Evolutionary conservation across 345 rosid genomes (phyloP).

Genomic region (Psidium guajava): DNA sequence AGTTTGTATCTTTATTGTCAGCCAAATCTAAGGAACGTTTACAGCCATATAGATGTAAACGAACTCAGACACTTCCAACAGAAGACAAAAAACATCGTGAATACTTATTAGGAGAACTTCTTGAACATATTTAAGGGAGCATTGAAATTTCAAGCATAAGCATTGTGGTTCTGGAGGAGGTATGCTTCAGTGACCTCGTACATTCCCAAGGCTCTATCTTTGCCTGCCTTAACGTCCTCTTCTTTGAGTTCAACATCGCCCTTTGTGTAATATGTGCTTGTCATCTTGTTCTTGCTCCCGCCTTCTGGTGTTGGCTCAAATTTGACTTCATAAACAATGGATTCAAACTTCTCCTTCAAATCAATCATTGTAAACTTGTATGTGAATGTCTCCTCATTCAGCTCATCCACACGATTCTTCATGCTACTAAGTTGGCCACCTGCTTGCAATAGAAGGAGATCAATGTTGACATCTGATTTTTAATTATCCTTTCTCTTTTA

Average conservation of each 20-base stretch:
- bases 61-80: too few relatives aligned
- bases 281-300: slow-evolving; percentile 3
- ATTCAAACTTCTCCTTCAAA: neutral
- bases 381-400: slow-evolving; percentile 2
- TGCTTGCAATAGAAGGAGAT: too few relatives aligned
- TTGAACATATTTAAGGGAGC: too few relatives aligned
- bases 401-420: slow-evolving; percentile 7
- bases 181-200: slow-evolving; percentile 16
- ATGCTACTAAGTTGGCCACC: too few relatives aligned
- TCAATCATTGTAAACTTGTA: neutral
- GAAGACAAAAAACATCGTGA: too few relatives aligned
- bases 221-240: slow-evolving; percentile 12
- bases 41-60: too few relatives aligned
- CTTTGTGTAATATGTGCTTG: slow-evolving; percentile 5
- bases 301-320: neutral
- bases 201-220: slow-evolving; percentile 6
- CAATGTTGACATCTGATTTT: too few relatives aligned
- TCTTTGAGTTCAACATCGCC: slow-evolving; percentile 3
- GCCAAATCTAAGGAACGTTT: too few relatives aligned
- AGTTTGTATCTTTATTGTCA: too few relatives aligned
- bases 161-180: slow-evolving; percentile 14
- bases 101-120: too few relatives aligned
- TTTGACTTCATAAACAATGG: neutral
- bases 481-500: too few relatives aligned
- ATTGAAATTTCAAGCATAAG: neutral